Percentiles rank a stretch among this genome's conserved stretches.
phyloP scores from a whole-genome alignment of 495 filamentous ascomycete genomes.

The Penicillium odoratum region DNA sequence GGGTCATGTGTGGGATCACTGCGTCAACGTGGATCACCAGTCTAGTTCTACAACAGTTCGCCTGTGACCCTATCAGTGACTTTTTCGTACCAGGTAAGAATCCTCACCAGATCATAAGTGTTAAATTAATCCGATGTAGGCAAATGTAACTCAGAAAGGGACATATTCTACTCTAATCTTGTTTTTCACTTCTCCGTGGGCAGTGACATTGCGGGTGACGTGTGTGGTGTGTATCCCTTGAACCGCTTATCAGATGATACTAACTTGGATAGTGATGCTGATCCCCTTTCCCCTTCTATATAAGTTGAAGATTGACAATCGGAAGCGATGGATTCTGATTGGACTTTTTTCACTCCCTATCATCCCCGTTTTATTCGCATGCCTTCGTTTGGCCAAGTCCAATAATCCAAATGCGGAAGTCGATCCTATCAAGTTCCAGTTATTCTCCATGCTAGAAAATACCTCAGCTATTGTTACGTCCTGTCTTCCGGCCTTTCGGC shows the following conservation, averaged over 20 bases:
- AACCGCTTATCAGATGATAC: not conserved
- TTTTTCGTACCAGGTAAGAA: not conserved
- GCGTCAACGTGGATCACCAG: conserved; percentile 8
- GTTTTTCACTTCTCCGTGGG: not conserved
- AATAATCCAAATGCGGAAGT: not conserved
- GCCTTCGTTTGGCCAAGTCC: not conserved
- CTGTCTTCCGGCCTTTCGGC: not conserved
- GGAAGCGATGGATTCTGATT: not conserved
- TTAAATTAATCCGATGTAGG: not conserved
- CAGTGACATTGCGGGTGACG: not conserved
- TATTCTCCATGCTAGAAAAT: conserved; percentile 2
- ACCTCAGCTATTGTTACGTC: not conserved
- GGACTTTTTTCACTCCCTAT: not conserved
- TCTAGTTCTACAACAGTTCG: conserved; percentile 6
- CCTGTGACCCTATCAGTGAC: conserved; percentile 3
- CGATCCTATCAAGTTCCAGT: not conserved
- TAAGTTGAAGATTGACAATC: not conserved
- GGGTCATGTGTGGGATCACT: conserved; percentile 7
- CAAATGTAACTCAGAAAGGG: not conserved
- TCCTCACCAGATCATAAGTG: not conserved
- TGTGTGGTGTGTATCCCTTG: not conserved
- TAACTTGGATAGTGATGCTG: not conserved
- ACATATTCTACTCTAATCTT: conserved; percentile 2
- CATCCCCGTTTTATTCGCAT: not conserved
- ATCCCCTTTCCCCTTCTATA: not conserved